Conservation (phyloP, 2,329 filamentous ascomycete genomes). For the Periconia sp. region DNA sequence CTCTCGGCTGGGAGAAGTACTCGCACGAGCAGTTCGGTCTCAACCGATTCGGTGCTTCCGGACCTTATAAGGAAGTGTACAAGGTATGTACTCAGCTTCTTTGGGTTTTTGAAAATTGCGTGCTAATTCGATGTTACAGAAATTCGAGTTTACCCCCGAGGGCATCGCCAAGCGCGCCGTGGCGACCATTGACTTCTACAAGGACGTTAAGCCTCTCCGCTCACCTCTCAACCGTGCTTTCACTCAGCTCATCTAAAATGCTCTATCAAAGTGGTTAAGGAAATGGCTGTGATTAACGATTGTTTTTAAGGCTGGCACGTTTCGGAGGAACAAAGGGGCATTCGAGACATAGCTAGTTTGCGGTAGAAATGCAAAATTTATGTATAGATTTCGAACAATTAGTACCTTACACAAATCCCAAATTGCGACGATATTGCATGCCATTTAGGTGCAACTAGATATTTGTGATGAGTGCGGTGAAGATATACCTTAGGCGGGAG, state of each 20-base stretch:
- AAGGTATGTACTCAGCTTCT: conserved; percentile 54
- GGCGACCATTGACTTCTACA: conserved; percentile 95
- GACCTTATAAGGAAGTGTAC: conserved; percentile 97
- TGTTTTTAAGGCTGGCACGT: not conserved
- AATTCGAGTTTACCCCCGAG: conserved; percentile 99
- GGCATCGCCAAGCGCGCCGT: conserved; percentile 93
- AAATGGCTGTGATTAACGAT: not conserved
- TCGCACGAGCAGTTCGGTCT: conserved; percentile 99
- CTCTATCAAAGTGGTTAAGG: not conserved
- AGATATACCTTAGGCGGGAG: too few relatives aligned
- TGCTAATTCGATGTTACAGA: conserved; percentile 63
- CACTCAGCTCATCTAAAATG: conserved; percentile 81
- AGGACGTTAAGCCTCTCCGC: conserved; percentile 82
- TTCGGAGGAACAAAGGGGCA: not conserved
- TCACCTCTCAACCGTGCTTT: conserved; percentile 97
- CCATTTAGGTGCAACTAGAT: not conserved
- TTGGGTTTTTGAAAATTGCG: conserved; percentile 28
- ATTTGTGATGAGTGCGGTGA: too few relatives aligned
- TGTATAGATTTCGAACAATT: not conserved
- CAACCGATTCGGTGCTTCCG: conserved; percentile 97
- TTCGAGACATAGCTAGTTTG: not conserved
- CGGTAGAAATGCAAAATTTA: not conserved
- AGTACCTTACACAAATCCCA: not conserved
- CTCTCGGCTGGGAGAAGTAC: conserved; percentile 98
- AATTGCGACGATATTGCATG: too few relatives aligned